These are phyloP conservation scores for Fraxinus angustifolia DNA, from an alignment of 305 asterid species.

Conservation along the genomic window DNA sequence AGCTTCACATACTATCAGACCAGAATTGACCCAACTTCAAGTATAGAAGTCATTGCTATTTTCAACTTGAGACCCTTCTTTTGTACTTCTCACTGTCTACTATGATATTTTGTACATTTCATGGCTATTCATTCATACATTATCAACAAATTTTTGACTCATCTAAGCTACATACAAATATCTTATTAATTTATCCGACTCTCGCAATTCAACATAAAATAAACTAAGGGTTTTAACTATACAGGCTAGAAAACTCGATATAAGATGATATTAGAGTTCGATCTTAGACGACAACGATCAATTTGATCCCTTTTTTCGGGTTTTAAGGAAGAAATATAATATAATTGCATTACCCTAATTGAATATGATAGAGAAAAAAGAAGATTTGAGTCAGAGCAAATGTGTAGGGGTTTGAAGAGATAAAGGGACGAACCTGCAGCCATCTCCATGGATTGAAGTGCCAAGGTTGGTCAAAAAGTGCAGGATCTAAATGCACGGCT, in stretches of 20 bases:
- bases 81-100: neutral
- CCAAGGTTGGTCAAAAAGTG: constrained; percentile 82
- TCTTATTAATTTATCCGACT: neutral
- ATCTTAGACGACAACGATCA: neutral
- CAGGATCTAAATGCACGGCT: constrained; percentile 91
- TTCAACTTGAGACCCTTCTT: constrained; percentile 5
- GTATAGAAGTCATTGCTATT: constrained; percentile 7
- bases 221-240: neutral
- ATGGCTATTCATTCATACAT: neutral
- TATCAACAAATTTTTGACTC: neutral
- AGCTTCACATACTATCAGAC: constrained; percentile 17
- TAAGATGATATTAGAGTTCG: neutral
- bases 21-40: constrained; percentile 19
- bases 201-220: neutral
- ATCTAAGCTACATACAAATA: no score
- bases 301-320: neutral
- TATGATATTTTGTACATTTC: neutral
- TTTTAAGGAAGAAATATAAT: no score
- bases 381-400: constrained; percentile 18
- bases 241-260: neutral
- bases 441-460: constrained; percentile 98
- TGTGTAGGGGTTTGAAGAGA: constrained; percentile 30
- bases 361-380: constrained; percentile 14
- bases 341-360: neutral
- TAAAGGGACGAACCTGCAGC: constrained; percentile 56